Percentiles rank a stretch among this genome's conserved stretches.
phyloP scores from a whole-genome alignment of 202 grass and related monocot genomes.

The Brachypodium distachyon region DNA sequence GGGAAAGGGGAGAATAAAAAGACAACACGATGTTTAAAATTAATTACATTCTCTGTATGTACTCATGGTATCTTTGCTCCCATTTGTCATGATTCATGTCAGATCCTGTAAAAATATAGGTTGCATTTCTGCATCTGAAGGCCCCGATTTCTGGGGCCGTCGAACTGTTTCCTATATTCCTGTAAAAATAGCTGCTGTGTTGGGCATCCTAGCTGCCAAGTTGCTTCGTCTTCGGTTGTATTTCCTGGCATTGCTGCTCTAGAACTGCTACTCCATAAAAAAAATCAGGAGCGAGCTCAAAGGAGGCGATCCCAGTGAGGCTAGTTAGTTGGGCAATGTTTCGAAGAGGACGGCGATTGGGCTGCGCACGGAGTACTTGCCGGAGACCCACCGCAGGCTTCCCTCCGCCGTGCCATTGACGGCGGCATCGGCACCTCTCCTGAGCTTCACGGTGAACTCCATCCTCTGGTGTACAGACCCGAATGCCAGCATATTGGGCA shows the following conservation, averaged over 20 bases:
- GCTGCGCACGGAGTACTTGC: conserved; percentile 37
- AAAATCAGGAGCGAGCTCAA: neutral
- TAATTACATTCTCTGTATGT: no score
- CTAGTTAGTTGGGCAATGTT: neutral
- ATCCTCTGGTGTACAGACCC: neutral
- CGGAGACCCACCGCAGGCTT: conserved; percentile 51
- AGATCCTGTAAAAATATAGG: neutral
- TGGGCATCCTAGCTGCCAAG: neutral
- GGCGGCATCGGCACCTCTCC: neutral
- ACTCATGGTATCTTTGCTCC: no score
- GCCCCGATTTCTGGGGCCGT: no score
- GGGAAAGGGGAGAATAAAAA: neutral
- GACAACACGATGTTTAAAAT: neutral
- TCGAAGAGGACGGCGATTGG: conserved; percentile 26
- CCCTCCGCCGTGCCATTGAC: neutral
- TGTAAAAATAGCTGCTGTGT: no score
- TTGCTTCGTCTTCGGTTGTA: neutral
- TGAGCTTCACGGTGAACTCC: conserved; percentile 41
- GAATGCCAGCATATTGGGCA: conserved; percentile 27
- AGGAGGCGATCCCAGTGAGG: neutral
- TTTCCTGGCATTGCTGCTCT: neutral
- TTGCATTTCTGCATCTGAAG: neutral
- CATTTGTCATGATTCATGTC: neutral
- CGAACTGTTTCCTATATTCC: neutral
- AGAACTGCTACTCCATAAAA: neutral